Evolutionary conservation across 176 grass and related monocot species (phyloP).

Genomic region (Pontederia crassipes): DNA sequence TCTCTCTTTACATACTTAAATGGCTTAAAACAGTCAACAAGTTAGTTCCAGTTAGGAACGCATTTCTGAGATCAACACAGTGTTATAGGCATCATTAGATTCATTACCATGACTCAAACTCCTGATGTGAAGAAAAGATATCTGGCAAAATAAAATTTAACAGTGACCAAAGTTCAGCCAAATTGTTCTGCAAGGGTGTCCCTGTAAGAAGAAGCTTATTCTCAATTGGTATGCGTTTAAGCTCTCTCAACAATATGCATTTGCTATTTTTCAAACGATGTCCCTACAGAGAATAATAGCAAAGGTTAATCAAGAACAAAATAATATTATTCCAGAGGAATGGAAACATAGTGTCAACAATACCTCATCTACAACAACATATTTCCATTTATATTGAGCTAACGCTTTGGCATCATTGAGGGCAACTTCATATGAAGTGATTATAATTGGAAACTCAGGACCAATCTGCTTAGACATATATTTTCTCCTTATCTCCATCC

Average conservation of each 20-base stretch:
- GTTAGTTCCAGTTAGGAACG: neutral
- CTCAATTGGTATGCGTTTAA: constrained; percentile 75
- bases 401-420: constrained; percentile 61
- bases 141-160: constrained; percentile 97
- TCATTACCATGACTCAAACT: constrained; percentile 96
- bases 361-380: constrained; percentile 94
- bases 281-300: constrained; percentile 39
- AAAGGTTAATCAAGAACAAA: constrained; percentile 2
- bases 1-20: no score
- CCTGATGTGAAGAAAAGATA: constrained; percentile 82
- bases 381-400: constrained; percentile 79
- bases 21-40: no score
- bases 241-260: constrained; percentile 59
- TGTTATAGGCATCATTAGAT: neutral
- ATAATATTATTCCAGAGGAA: constrained; percentile 10
- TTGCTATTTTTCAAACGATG: constrained; percentile 95
- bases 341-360: constrained; percentile 5
- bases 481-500: constrained; percentile 75
- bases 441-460: constrained; percentile 63
- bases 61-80: neutral
- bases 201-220: constrained; percentile 97
- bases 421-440: constrained; percentile 86
- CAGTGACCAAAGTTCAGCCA: constrained; percentile 94
- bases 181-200: constrained; percentile 94
- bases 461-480: constrained; percentile 45